Conservation (phyloP, 441 rosid species). For the Euphorbia neoarborescens region DNA sequence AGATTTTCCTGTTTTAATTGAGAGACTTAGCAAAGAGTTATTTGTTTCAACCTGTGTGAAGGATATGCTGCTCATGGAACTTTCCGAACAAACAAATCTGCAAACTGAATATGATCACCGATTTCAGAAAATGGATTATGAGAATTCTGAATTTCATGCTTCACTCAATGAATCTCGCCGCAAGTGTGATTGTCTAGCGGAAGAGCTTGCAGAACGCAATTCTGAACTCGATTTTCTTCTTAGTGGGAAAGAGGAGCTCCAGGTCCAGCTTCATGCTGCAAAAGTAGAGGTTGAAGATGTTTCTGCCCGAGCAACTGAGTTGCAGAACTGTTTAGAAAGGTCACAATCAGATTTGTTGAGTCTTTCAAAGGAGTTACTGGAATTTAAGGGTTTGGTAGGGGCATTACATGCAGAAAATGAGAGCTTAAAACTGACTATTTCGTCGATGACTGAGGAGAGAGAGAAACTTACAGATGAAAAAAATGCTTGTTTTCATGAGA, state of each 20-base stretch:
- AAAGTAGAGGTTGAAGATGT: constrained; percentile 46
- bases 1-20: constrained; percentile 28
- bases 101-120: constrained; percentile 43
- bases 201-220: constrained; percentile 62
- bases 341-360: constrained; percentile 38
- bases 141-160: constrained; percentile 43
- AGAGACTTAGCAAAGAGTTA: constrained; percentile 63
- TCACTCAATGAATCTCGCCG: constrained; percentile 37
- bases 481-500: constrained; percentile 31
- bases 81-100: constrained; percentile 52
- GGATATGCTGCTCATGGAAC: constrained; percentile 54
- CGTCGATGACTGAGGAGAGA: constrained; percentile 45
- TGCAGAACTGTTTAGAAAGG: constrained; percentile 55
- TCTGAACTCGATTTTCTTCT: constrained; percentile 52
- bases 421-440: constrained; percentile 38
- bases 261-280: constrained; percentile 41
- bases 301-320: constrained; percentile 41
- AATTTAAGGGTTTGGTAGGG: constrained; percentile 37
- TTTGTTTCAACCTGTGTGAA: constrained; percentile 50
- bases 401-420: constrained; percentile 48
- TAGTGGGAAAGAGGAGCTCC: constrained; percentile 46
- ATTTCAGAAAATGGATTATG: constrained; percentile 42
- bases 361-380: constrained; percentile 41
- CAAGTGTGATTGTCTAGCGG: constrained; percentile 40
- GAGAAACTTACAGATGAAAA: constrained; percentile 44